These are phyloP conservation scores for Cystobasidium pallidum DNA, from an alignment of 1,284 basidiomycete genomes.

Conservation along the genomic window DNA sequence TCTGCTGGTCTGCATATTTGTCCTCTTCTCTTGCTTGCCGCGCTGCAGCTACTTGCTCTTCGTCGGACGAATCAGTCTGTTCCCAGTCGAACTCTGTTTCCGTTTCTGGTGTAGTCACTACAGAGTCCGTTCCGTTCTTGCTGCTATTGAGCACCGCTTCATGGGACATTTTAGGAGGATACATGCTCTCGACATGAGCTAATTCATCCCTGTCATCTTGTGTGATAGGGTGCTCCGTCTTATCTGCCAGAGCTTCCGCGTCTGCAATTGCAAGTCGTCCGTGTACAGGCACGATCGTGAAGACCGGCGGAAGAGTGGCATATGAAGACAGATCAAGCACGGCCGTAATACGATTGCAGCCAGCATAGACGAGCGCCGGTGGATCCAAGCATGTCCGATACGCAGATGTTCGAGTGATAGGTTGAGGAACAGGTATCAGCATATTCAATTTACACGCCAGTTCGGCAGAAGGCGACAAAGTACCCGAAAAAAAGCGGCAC, in stretches of 20 bases:
- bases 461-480: background rate
- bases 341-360: background rate
- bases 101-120: conserved; percentile 30
- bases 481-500: background rate
- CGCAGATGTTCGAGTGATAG: too few species aligned
- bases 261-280: too few species aligned
- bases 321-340: background rate
- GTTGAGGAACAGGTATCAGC: too few species aligned
- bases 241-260: conserved; percentile 38
- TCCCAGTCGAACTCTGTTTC: conserved; percentile 44
- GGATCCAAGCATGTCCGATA: background rate
- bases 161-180: conserved; percentile 25
- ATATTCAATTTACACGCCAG: conserved; percentile 30
- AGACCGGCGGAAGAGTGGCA: conserved; percentile 3
- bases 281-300: too few species aligned
- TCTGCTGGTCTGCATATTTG: conserved; percentile 28
- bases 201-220: conserved; percentile 29
- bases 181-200: conserved; percentile 25
- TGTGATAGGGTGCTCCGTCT: background rate
- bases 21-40: conserved; percentile 34
- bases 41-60: conserved; percentile 37
- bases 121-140: conserved; percentile 8
- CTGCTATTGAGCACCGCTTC: background rate
- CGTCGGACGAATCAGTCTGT: conserved; percentile 40
- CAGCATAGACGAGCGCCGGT: background rate